Base-by-base conservation (phyloP, 495 filamentous ascomycete genomes). In the Penicillium egyptiacum region DNA sequence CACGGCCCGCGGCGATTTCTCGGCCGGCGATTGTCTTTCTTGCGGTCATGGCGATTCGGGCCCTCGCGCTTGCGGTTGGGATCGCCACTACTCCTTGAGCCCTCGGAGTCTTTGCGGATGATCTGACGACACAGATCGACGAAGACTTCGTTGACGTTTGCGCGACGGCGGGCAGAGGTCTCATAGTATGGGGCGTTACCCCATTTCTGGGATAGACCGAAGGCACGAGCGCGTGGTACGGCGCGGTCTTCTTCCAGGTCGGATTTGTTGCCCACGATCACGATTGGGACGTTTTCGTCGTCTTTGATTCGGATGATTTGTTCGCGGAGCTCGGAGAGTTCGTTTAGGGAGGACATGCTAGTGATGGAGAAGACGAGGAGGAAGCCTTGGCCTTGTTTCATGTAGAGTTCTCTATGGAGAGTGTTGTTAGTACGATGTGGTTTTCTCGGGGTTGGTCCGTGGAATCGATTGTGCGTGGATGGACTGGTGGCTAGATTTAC, bases 271-370 rank as follows among this genome's bases (percentile, higher is more conserved):
- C 94, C 94, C 31, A 97, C 93, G 44, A 98, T 92, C 25, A 98
- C 94, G 54, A 98, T 86, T 26, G 94, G 94, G 9, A 97, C 86
- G 47, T 85, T 86, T 55, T 90, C 87, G 71, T 96, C 91, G 69
- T 96, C 92, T 76, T 98, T 98, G 72, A 98, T 96, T 53, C 91
- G 91, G 56, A 95, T 88, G 65, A 98, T 98, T 74, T 97, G 92
- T 65, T 98, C 94, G 47, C 92, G 88, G 48, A 98, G 82, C 65
- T 91, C 89, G 59, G 84, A 80, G 20, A 98, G 86, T 69, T 98
- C 94, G 64, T 86, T 83, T 25, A 98, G 80, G 47, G 91, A 96
- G 63, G 86, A 87, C 66, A 84, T 81, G 64, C 88, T 94, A 30
- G 92, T 96, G 67, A 98, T 98, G 66, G 90, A 95, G 78, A 98